phyloP scores from a whole-genome alignment of 768 basidiomycete species.

The Erythrobasidium yunnanense region DNA sequence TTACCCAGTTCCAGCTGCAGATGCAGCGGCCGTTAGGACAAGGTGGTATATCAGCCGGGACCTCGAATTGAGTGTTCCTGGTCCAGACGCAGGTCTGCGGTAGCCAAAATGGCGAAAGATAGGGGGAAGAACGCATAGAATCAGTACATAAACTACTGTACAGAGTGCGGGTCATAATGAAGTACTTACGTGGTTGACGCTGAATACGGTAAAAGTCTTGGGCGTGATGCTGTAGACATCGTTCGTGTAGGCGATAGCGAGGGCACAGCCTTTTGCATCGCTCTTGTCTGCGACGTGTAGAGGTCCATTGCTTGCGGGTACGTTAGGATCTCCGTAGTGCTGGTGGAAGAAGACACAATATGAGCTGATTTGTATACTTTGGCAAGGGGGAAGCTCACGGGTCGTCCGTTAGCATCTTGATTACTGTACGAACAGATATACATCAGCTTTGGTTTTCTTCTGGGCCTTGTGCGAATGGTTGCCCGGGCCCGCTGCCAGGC shows the following conservation, averaged over 20 bases:
- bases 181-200: too few relatives aligned
- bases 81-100: slow-evolving; percentile 23
- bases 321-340: slow-evolving; percentile 2
- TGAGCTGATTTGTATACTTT: background rate
- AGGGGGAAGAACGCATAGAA: too few relatives aligned
- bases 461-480: background rate
- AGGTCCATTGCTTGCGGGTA: slow-evolving; percentile 9
- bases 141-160: too few relatives aligned
- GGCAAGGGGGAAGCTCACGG: background rate
- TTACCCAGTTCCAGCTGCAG: slow-evolving; percentile 28
- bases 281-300: background rate
- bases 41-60: slow-evolving; percentile 26
- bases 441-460: background rate
- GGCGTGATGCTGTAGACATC: slow-evolving; percentile 8
- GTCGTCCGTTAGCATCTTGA: background rate
- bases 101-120: too few relatives aligned
- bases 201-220: slow-evolving; percentile 24
- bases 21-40: slow-evolving; percentile 28
- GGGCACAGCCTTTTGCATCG: slow-evolving; percentile 24
- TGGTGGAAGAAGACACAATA: background rate
- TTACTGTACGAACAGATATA: background rate
- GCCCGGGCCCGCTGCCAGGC: too few relatives aligned
- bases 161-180: too few relatives aligned
- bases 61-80: slow-evolving; percentile 24
- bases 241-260: slow-evolving; percentile 26